Evolutionary conservation across 2,329 filamentous ascomycete genomes (phyloP).

Genomic region (Raffaelea ambrosiae): DNA sequence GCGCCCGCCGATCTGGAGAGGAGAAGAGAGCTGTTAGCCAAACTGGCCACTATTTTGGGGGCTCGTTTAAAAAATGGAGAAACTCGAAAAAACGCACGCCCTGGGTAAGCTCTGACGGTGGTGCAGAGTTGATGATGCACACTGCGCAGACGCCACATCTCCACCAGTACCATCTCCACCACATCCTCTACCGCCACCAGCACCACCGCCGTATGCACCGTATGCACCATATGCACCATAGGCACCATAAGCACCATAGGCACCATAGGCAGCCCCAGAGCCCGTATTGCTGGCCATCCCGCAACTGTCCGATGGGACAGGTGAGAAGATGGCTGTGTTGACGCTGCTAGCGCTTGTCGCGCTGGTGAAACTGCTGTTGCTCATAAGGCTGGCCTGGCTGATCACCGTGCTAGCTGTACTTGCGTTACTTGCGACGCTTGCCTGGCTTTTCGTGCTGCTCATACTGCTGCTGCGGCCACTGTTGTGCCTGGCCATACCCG

Average conservation of each 20-base stretch:
- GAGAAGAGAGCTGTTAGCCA: too few species aligned
- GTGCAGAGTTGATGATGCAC: background rate
- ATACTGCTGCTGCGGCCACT: constrained; percentile 3
- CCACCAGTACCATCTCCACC: background rate
- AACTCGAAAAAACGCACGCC: background rate
- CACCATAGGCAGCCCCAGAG: too few species aligned
- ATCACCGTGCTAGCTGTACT: background rate
- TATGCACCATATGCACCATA: too few species aligned
- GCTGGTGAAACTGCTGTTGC: constrained; percentile 2
- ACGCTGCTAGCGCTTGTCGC: background rate
- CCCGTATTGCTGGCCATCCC: background rate
- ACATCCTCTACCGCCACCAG: background rate
- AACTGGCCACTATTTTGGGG: too few species aligned
- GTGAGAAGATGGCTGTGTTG: constrained; percentile 3
- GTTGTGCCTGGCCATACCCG: background rate
- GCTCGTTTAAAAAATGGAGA: too few species aligned
- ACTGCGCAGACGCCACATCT: background rate
- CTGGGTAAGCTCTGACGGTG: background rate
- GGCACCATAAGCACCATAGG: too few species aligned
- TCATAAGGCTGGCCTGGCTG: background rate
- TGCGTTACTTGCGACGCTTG: background rate
- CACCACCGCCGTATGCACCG: too few species aligned
- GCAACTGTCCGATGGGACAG: background rate
- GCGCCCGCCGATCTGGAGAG: too few species aligned
- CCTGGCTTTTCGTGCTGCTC: constrained; percentile 8